phyloP scores from a whole-genome alignment of 2,329 filamentous ascomycete genomes.

The Gaeumannomyces tritici region DNA sequence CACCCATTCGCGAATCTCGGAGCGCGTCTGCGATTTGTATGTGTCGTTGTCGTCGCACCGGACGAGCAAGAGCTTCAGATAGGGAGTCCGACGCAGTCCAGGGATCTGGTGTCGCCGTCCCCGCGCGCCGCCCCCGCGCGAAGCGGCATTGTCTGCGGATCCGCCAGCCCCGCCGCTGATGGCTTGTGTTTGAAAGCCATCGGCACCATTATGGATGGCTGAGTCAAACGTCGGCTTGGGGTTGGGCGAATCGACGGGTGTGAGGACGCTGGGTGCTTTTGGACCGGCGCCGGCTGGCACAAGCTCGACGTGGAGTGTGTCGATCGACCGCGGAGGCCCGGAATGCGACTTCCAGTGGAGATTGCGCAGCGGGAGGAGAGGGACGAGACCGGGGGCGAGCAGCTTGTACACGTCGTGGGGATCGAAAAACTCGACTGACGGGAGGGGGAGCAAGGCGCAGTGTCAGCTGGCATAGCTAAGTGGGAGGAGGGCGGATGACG shows the following conservation, averaged over 20 bases:
- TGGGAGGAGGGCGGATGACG: not conserved
- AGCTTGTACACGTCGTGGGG: slow-evolving; percentile 81
- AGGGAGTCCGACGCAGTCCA: slow-evolving; percentile 83
- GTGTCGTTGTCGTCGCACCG: slow-evolving; percentile 92
- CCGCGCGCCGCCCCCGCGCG: slow-evolving; percentile 22
- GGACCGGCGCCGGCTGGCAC: slow-evolving; percentile 49
- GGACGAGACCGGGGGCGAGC: slow-evolving; percentile 65
- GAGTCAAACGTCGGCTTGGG: slow-evolving; percentile 11
- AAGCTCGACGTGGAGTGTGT: slow-evolving; percentile 83
- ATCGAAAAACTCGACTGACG: slow-evolving; percentile 87
- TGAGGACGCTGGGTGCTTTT: slow-evolving; percentile 22
- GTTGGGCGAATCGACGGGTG: slow-evolving; percentile 23
- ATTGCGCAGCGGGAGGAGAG: slow-evolving; percentile 77
- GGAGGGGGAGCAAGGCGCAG: slow-evolving; percentile 6
- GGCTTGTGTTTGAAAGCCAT: slow-evolving; percentile 52
- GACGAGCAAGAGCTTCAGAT: slow-evolving; percentile 81
- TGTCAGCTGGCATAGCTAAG: slow-evolving; percentile 2
- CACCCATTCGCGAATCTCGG: slow-evolving; percentile 83
- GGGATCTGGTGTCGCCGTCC: slow-evolving; percentile 87
- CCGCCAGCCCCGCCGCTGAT: slow-evolving; percentile 28
- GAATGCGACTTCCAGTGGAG: slow-evolving; percentile 96
- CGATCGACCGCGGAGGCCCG: slow-evolving; percentile 84
- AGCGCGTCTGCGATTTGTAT: slow-evolving; percentile 73
- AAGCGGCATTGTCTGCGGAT: slow-evolving; percentile 24
- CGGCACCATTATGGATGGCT: slow-evolving; percentile 27